These are phyloP conservation scores for Melampsora americana DNA, from an alignment of 1,284 basidiomycete species.

Conservation along the genomic window DNA sequence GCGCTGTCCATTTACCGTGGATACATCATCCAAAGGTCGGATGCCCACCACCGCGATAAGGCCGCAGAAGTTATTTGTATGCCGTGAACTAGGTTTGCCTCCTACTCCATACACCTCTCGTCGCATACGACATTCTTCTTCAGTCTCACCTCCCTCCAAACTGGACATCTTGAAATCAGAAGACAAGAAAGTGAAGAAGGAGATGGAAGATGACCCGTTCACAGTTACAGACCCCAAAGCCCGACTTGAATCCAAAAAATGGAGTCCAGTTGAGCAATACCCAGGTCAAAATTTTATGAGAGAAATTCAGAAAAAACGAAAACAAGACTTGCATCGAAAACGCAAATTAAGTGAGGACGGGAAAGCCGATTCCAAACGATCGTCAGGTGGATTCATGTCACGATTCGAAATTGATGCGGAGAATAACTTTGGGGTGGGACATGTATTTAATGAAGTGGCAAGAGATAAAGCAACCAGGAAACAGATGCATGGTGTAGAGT, in stretches of 20 bases:
- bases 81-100: neutral
- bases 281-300: slow-evolving; percentile 45
- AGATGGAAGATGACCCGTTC: too few relatives aligned
- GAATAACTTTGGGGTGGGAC: slow-evolving; percentile 65
- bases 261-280: slow-evolving; percentile 42
- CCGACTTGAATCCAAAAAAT: neutral
- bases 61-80: neutral
- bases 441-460: slow-evolving; percentile 73
- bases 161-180: neutral
- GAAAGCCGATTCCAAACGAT: neutral
- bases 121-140: slow-evolving; percentile 1
- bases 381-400: slow-evolving; percentile 4
- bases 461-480: slow-evolving; percentile 66
- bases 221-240: neutral
- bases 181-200: slow-evolving; percentile 4
- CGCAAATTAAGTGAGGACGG: neutral
- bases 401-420: slow-evolving; percentile 63
- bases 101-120: slow-evolving; percentile 3
- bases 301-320: slow-evolving; percentile 44
- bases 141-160: neutral
- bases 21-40: neutral
- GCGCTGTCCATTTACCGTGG: neutral
- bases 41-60: neutral
- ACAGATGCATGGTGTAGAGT: slow-evolving; percentile 71
- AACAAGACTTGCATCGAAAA: slow-evolving; percentile 24